A percentile compares a stretch with the other conserved stretches of the same genome.
Conservation (phyloP, 208 protist species). For the Leishmania arabica region DNA sequence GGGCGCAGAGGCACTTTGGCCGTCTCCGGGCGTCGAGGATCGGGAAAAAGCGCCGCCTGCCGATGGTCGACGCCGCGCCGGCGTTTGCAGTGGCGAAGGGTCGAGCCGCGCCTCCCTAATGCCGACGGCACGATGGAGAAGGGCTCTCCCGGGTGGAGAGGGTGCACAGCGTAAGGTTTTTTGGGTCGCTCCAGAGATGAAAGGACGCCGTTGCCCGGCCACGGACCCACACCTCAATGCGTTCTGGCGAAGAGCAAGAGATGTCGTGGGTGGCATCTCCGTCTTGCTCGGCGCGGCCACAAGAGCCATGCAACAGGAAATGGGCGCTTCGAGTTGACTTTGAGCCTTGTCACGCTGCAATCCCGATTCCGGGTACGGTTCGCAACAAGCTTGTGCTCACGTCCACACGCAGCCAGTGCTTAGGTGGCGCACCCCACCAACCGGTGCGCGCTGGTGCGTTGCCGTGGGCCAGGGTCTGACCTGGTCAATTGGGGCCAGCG, state of each 20-base stretch:
- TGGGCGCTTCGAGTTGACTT: not conserved
- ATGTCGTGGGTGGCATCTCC: not conserved
- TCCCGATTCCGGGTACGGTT: not conserved
- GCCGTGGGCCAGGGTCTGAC: not conserved
- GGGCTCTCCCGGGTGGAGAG: slow-evolving; percentile 1
- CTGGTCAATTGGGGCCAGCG: not conserved
- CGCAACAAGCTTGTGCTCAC: not conserved
- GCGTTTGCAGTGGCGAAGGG: slow-evolving; percentile 3
- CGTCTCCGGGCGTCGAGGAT: slow-evolving; percentile 1
- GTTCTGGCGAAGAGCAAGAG: not conserved
- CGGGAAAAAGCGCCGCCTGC: not conserved
- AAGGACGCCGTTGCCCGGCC: not conserved
- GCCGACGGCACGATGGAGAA: not conserved
- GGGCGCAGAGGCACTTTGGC: not conserved
- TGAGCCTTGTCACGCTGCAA: not conserved
- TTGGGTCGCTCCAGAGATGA: not conserved
- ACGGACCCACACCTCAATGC: slow-evolving; percentile 3
- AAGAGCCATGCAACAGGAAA: not conserved
- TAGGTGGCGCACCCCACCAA: not conserved
- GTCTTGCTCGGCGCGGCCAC: not conserved
- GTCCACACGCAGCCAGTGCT: not conserved
- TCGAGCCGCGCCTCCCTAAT: not conserved
- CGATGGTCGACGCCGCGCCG: not conserved
- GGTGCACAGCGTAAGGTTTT: slow-evolving; percentile 1
- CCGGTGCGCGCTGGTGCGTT: slow-evolving; percentile 5